A percentile compares a stretch with the other conserved stretches of the same genome.
phyloP scores from a whole-genome alignment of 2,329 filamentous ascomycete species.

The Myrmaecium sp. region DNA sequence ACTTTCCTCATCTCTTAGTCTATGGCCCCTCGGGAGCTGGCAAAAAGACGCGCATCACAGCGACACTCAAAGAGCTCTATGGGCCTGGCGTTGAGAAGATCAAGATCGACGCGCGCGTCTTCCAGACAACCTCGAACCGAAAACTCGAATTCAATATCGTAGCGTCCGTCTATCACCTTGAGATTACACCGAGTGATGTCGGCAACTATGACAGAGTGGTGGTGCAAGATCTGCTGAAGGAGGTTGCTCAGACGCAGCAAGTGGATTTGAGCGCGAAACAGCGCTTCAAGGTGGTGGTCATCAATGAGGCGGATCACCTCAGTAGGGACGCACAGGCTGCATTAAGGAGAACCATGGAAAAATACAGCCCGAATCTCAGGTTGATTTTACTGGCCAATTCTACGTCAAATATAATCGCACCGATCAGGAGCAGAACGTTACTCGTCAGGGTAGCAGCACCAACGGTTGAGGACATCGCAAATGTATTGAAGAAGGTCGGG shows the following conservation, averaged over 20 bases:
- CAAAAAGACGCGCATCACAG: slow-evolving; percentile 94
- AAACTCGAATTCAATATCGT: slow-evolving; percentile 99
- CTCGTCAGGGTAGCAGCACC: slow-evolving; percentile 85
- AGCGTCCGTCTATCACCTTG: slow-evolving; percentile 88
- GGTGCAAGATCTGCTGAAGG: slow-evolving; percentile 86
- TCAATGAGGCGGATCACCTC: slow-evolving; percentile 94
- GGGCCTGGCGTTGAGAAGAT: slow-evolving; percentile 98
- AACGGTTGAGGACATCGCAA: slow-evolving; percentile 67
- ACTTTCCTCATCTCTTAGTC: slow-evolving; percentile 93
- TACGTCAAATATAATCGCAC: slow-evolving; percentile 97
- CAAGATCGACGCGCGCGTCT: slow-evolving; percentile 94
- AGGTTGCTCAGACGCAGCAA: slow-evolving; percentile 96
- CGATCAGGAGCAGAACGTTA: slow-evolving; percentile 80
- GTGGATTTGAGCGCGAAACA: slow-evolving; percentile 87
- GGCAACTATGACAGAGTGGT: slow-evolving; percentile 94
- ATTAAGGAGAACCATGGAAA: slow-evolving; percentile 92
- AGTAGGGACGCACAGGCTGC: slow-evolving; percentile 91
- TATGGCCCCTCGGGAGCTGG: slow-evolving; percentile 93
- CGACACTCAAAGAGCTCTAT: slow-evolving; percentile 87
- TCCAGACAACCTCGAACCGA: slow-evolving; percentile 87
- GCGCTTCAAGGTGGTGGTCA: slow-evolving; percentile 94
- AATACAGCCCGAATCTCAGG: slow-evolving; percentile 89
- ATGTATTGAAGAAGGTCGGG: slow-evolving; percentile 50
- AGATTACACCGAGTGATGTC: slow-evolving; percentile 94
- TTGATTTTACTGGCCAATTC: slow-evolving; percentile 88